Percentiles rank a stretch among this genome's conserved stretches.
phyloP scores from a whole-genome alignment of 2,329 filamentous ascomycete genomes.

The Aureobasidium namibiae region DNA sequence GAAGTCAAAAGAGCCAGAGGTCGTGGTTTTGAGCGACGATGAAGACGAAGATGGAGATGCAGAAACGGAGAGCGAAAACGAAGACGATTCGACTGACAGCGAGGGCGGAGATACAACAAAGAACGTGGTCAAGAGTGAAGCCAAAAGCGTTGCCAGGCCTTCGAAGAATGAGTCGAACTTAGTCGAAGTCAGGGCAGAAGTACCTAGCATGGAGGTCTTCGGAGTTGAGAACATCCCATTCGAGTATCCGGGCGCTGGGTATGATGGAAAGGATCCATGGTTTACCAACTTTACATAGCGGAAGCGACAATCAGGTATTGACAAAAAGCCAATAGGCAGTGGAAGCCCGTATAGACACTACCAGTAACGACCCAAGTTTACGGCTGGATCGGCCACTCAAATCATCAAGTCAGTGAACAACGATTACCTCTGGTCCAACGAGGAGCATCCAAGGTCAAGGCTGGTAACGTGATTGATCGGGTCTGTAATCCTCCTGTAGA shows the following conservation, averaged over 20 bases:
- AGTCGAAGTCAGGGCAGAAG: neutral
- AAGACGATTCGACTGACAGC: neutral
- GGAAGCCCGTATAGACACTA: too few relatives aligned
- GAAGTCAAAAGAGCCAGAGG: neutral
- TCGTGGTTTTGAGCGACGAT: neutral
- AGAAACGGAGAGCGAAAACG: slow-evolving; percentile 2
- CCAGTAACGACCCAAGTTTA: too few relatives aligned
- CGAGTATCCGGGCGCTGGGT: slow-evolving; percentile 81
- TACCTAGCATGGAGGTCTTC: slow-evolving; percentile 38
- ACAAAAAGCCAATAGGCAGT: neutral
- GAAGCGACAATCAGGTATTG: neutral
- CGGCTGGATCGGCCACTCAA: too few relatives aligned
- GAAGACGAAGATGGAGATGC: too few relatives aligned
- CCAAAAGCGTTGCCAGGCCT: slow-evolving; percentile 12
- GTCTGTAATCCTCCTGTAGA: too few relatives aligned
- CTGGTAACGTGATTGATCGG: too few relatives aligned
- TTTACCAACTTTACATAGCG: neutral
- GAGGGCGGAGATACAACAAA: slow-evolving; percentile 16
- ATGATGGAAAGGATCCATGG: slow-evolving; percentile 17
- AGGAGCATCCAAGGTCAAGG: too few relatives aligned
- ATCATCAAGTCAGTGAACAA: too few relatives aligned
- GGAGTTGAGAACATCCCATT: slow-evolving; percentile 82
- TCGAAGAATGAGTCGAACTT: neutral
- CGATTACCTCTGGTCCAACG: too few relatives aligned
- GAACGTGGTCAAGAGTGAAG: neutral